Evolutionary conservation across 257 asterid genomes (phyloP).

Genomic region (Petrea volubilis): DNA sequence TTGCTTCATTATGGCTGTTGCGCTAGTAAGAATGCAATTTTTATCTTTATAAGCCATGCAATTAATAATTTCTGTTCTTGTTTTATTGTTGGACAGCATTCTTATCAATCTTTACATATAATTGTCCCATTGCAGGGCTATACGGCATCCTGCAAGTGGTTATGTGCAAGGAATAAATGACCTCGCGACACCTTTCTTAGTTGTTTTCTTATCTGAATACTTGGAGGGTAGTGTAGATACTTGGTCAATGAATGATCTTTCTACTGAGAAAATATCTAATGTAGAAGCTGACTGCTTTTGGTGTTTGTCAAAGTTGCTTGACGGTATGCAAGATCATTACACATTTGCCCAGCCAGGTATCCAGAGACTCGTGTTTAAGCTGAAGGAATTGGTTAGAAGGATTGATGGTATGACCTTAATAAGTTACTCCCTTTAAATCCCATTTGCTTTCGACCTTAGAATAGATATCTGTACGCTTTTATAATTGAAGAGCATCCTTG

Average conservation of each 20-base stretch:
- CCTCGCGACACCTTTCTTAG: conserved; percentile 91
- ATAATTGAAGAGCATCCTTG: too few species aligned
- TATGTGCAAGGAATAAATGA: conserved; percentile 99
- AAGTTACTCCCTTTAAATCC: not conserved
- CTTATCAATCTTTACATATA: not conserved
- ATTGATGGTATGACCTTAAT: conserved; percentile 66
- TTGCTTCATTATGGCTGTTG: not conserved
- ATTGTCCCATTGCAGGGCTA: conserved; percentile 59
- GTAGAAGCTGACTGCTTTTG: conserved; percentile 98
- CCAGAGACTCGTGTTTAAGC: conserved; percentile 92
- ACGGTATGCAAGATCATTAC: conserved; percentile 99
- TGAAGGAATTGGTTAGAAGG: conserved; percentile 93
- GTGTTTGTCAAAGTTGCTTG: conserved; percentile 95
- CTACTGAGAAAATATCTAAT: conserved; percentile 64
- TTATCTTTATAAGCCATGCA: not conserved
- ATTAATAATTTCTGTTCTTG: not conserved
- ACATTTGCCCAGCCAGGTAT: conserved; percentile 99
- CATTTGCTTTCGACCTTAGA: not conserved
- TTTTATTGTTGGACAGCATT: not conserved
- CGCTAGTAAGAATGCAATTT: not conserved
- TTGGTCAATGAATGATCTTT: conserved; percentile 75
- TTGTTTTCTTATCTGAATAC: conserved; percentile 89
- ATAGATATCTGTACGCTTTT: not conserved
- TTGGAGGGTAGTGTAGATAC: conserved; percentile 70
- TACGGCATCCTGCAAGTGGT: conserved; percentile 98